Evolutionary conservation across 331 rosid species (phyloP).

Genomic region (Malus hybrid): DNA sequence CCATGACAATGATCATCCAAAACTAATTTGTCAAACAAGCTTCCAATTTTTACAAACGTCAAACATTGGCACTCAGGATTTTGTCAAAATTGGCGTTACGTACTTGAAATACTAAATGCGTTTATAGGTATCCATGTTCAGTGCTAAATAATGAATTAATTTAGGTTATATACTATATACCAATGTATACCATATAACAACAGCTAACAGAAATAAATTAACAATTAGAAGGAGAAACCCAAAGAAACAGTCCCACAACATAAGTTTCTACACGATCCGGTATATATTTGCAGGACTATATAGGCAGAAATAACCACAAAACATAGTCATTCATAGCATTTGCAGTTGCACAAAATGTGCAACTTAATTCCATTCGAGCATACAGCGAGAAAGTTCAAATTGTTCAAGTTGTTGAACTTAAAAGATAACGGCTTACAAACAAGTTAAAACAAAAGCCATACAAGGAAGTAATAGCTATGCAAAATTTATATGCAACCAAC

Average conservation of each 20-base stretch:
- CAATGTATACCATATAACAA: neutral
- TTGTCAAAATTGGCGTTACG: neutral
- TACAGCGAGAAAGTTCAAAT: neutral
- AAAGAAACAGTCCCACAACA: neutral
- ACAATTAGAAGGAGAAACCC: neutral
- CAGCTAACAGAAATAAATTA: neutral
- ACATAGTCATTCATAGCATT: neutral
- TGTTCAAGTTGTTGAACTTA: neutral
- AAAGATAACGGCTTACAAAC: neutral
- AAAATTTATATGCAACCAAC: conserved; percentile 25
- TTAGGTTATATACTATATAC: neutral
- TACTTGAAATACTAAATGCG: neutral
- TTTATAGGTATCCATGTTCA: neutral
- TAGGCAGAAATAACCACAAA: neutral
- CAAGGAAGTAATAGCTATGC: neutral
- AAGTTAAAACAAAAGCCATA: conserved; percentile 1
- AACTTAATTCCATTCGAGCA: neutral
- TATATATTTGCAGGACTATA: neutral
- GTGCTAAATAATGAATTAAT: neutral
- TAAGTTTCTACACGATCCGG: neutral
- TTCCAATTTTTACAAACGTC: neutral
- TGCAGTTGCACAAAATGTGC: neutral
- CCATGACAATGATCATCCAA: neutral
- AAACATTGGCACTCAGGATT: neutral
- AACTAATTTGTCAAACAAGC: neutral